Base-by-base conservation (phyloP, 306 rosid genomes). In the Corylus heterophylla region DNA sequence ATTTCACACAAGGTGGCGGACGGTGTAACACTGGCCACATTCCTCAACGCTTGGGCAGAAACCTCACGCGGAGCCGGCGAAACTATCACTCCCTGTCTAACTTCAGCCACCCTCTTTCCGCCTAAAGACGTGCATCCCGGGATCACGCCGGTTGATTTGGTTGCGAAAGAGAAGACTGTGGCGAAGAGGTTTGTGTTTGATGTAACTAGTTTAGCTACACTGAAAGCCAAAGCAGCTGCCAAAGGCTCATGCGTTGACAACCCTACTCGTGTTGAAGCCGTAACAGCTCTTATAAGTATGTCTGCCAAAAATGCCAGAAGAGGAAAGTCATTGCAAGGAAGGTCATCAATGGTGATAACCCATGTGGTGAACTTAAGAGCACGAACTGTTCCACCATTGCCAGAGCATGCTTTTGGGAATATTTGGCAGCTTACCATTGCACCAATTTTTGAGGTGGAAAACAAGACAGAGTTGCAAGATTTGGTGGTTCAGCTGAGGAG, bases 251-350 rank as follows among this genome's bases (percentile, higher is more conserved):
- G 56, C 45, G 18, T 29, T 69, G 22, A 0, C 27, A 17, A 35
- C 31, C 74, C 81, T 13, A 18, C 81, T 13, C 51, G 77, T 9
- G 80, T 81, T 22, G 83, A 81, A 47, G 81, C 62, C 9, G 64
- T 76, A 71, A 63, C 81, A 20, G 68, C 81, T 68, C 74, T 76
- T 9, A 37, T 76, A 59, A 68, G 80, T 35, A 80, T 58, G 45
- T 29, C 73, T 14, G 69, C 56, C 71, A 31, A 48, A 71, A 35
- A 75, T 14, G 71, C 80, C 0, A 61, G 45, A n/a, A 48, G 17
- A 3, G 29, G 47, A 29, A 55, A 42, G 20, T 13, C 20, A 17
- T 25, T 17, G 22, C 7, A 18, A 49, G 48, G 47, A 52, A 69
- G 45, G 37, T 31, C 59, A 58, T 56, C 63, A 20, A 63, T 64